Base-by-base conservation (phyloP, 495 filamentous ascomycete species). In the Penicillium pancosmium region DNA sequence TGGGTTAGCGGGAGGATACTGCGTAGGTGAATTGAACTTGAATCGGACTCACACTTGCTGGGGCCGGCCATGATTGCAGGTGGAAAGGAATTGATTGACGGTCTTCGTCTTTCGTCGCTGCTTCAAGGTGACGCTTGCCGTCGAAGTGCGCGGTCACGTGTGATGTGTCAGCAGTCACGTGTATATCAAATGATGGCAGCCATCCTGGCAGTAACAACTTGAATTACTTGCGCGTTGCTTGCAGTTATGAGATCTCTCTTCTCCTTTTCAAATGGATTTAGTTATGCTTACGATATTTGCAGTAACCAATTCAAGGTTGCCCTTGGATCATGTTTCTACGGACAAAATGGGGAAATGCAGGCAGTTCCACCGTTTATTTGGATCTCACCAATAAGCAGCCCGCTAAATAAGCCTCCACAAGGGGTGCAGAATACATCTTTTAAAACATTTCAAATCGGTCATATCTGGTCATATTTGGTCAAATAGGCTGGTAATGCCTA, bases 21-120 rank as follows among this genome's bases (percentile, higher is more conserved):
- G 15, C 19, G 3, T 49, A 50, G 44, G 48, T 35, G 10, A 3
- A 4, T 5, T 33, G 13, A 2, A 18, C 9, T 4, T 36, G 13
- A 2, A 18, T 12, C 7, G n/a, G 0, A 68, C 76, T 67, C 56
- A 78, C 77, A 80, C 67, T 80, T 80, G 76, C 73, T 80, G 60
- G 76, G 77, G 61, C 77, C 77, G 66, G 77, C 77, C 77, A 80
- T 80, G 60, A 54, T 74, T 73, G 71, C 63, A 19, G 65, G 50
- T 53, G 36, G 46, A 52, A 55, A 13, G 7, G 18, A 48, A 48
- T 19, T 23, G 46, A 1, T 48, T 48, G 46, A 13, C 46, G 8
- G 23, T 25, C 19, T 19, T 48, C 46, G 16, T 7, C 40, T 21
- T 48, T 48, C 46, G 18, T 27, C 15, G 46, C 21, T 13, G 46